These are phyloP conservation scores for Graphilbum fragrans DNA, from an alignment of 2,329 filamentous ascomycete species.

Conservation along the genomic window DNA sequence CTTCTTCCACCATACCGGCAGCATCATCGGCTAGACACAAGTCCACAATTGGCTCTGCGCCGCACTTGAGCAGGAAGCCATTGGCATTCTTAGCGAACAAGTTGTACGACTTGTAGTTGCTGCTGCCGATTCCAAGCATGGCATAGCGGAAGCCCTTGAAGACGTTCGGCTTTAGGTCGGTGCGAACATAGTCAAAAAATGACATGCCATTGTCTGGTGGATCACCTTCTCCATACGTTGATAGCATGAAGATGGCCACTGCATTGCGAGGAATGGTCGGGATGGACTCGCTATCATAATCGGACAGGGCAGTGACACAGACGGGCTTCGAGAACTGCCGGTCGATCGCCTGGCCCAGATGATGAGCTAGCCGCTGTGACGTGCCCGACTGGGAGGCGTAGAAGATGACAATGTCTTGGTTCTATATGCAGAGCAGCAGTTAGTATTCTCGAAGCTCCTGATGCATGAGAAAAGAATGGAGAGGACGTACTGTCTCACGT, in stretches of 20 bases:
- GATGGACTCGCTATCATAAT: conserved; percentile 30
- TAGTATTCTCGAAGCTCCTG: no score
- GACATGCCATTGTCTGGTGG: conserved; percentile 23
- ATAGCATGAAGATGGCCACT: conserved; percentile 22
- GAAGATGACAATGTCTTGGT: no score
- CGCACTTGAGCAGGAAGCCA: no score
- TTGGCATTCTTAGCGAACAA: conserved; percentile 18
- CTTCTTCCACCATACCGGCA: no score
- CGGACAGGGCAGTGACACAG: conserved; percentile 11
- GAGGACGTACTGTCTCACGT: no score
- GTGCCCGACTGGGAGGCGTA: conserved; percentile 36
- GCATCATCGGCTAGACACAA: no score
- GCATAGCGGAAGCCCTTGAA: conserved; percentile 18
- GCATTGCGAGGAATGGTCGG: conserved; percentile 14
- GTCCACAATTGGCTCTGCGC: no score
- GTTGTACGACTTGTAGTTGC: conserved; percentile 25
- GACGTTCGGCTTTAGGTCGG: conserved; percentile 8
- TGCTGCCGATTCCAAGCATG: conserved; percentile 26
- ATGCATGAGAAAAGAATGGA: no score
- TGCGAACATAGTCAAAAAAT: conserved; percentile 17
- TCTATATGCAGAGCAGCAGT: no score
- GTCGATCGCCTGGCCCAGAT: conserved; percentile 15
- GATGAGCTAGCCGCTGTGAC: conserved; percentile 27
- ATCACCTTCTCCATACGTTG: conserved; percentile 28
- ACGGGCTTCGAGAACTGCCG: conserved; percentile 25